Evolutionary conservation across 805 yeast species (phyloP).

Genomic region (Kodamaea kakaduensis): DNA sequence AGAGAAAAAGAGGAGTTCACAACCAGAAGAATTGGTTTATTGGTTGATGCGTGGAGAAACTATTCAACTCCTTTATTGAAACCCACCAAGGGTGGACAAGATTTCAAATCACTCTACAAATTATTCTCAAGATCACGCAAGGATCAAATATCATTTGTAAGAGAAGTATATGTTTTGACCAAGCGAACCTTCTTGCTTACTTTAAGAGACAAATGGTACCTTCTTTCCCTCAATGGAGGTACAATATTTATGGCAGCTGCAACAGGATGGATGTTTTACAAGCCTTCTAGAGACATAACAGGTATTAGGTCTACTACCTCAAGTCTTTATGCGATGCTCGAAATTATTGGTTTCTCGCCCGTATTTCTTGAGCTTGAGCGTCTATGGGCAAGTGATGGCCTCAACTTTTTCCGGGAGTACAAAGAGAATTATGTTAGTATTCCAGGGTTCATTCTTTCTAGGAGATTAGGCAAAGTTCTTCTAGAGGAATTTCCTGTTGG

Average conservation of each 20-base stretch:
- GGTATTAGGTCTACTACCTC: conserved; percentile 24
- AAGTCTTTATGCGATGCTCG: conserved; percentile 20
- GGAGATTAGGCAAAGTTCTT: conserved; percentile 21
- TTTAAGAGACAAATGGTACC: conserved; percentile 18
- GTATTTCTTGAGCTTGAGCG: conserved; percentile 22
- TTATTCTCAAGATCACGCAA: conserved; percentile 14
- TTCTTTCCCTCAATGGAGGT: conserved; percentile 21
- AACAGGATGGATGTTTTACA: conserved; percentile 24
- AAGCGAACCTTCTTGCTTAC: conserved; percentile 19
- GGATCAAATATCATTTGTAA: conserved; percentile 17
- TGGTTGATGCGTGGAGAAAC: conserved; percentile 26
- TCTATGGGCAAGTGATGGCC: conserved; percentile 22
- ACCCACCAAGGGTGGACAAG: background rate
- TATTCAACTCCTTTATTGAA: background rate
- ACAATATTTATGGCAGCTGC: conserved; percentile 16
- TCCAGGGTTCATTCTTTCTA: conserved; percentile 20
- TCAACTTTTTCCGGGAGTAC: conserved; percentile 22
- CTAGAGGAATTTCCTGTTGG: conserved; percentile 24
- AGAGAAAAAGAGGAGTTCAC: conserved; percentile 21
- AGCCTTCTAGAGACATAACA: conserved; percentile 17
- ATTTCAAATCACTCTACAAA: conserved; percentile 5
- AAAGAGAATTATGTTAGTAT: conserved; percentile 22
- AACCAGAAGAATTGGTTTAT: conserved; percentile 19
- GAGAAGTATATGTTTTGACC: conserved; percentile 19
- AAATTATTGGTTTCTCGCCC: conserved; percentile 24